A percentile compares a stretch with the other conserved stretches of the same genome.
phyloP scores from a whole-genome alignment of 495 filamentous ascomycete genomes.

The Penicillium angulare region DNA sequence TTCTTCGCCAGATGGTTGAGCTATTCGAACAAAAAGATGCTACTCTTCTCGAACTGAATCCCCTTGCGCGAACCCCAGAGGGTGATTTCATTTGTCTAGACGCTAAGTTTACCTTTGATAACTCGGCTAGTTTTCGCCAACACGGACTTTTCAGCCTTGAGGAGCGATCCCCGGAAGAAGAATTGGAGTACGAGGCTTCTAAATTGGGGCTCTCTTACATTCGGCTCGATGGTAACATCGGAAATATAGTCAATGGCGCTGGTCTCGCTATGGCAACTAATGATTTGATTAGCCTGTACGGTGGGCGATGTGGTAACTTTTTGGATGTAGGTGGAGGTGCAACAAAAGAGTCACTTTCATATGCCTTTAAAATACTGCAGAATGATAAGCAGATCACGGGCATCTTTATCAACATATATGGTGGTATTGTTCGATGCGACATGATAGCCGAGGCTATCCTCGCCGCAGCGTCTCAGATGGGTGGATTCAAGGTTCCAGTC shows the following conservation, averaged over 20 bases:
- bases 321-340: conserved; percentile 31
- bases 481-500: conserved; percentile 27
- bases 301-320: conserved; percentile 33
- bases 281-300: conserved; percentile 26
- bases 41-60: conserved; percentile 33
- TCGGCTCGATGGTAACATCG: conserved; percentile 31
- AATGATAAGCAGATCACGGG: conserved; percentile 21
- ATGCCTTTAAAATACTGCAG: conserved; percentile 29
- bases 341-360: conserved; percentile 24
- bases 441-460: conserved; percentile 37
- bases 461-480: conserved; percentile 17
- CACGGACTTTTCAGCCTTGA: conserved; percentile 22
- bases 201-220: conserved; percentile 29
- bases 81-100: conserved; percentile 29
- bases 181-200: conserved; percentile 22
- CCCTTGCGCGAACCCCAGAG: conserved; percentile 26
- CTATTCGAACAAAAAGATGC: conserved; percentile 36
- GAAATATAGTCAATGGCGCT: conserved; percentile 36
- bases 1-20: conserved; percentile 25
- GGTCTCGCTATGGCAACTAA: conserved; percentile 39
- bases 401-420: conserved; percentile 33
- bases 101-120: conserved; percentile 32
- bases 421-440: conserved; percentile 38
- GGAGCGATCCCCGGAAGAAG: conserved; percentile 14
- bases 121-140: conserved; percentile 27